Percentiles rank a stretch among this genome's conserved stretches.
Evolutionary conservation across 2,329 filamentous ascomycete species (phyloP).

Genomic region (Myrmaecium sp.): DNA sequence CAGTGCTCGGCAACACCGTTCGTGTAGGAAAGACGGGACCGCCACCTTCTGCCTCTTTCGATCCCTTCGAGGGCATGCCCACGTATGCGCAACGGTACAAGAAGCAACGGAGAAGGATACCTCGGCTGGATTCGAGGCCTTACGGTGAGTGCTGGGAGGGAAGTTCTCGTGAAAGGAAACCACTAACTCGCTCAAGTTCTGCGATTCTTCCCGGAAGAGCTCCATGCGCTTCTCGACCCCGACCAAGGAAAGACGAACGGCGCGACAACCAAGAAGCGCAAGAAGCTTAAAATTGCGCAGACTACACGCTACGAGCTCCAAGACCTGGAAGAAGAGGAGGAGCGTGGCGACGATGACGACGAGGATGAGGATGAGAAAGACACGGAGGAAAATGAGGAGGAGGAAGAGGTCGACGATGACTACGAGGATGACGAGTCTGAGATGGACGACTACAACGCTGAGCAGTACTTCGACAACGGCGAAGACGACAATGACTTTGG

Average conservation of each 20-base stretch:
- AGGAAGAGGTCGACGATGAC: slow-evolving; percentile 36
- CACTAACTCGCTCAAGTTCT: slow-evolving; percentile 26
- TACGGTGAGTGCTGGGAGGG: slow-evolving; percentile 29
- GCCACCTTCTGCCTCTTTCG: slow-evolving; percentile 24
- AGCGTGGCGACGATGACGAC: slow-evolving; percentile 15
- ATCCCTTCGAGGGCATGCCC: slow-evolving; percentile 45
- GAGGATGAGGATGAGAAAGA: slow-evolving; percentile 21
- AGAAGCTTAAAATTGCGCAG: slow-evolving; percentile 16
- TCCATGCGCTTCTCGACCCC: slow-evolving; percentile 36
- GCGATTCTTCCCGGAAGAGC: slow-evolving; percentile 40
- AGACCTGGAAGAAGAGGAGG: slow-evolving; percentile 21
- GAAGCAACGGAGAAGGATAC: slow-evolving; percentile 37
- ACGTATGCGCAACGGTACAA: slow-evolving; percentile 42
- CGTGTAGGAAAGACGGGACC: slow-evolving; percentile 22
- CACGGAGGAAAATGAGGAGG: slow-evolving; percentile 23
- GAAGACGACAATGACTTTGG: slow-evolving; percentile 39
- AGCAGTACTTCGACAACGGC: slow-evolving; percentile 46
- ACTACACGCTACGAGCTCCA: slow-evolving; percentile 15
- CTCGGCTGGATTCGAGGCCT: slow-evolving; percentile 34
- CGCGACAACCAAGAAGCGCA: slow-evolving; percentile 14
- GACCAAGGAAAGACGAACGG: too few relatives aligned
- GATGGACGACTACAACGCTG: slow-evolving; percentile 46
- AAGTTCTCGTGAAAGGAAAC: neutral
- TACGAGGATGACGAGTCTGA: slow-evolving; percentile 45
- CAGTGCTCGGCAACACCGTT: slow-evolving; percentile 32